These are phyloP conservation scores for Friedmanniomyces endolithicus DNA, from an alignment of 495 filamentous ascomycete species.

Conservation along the genomic window DNA sequence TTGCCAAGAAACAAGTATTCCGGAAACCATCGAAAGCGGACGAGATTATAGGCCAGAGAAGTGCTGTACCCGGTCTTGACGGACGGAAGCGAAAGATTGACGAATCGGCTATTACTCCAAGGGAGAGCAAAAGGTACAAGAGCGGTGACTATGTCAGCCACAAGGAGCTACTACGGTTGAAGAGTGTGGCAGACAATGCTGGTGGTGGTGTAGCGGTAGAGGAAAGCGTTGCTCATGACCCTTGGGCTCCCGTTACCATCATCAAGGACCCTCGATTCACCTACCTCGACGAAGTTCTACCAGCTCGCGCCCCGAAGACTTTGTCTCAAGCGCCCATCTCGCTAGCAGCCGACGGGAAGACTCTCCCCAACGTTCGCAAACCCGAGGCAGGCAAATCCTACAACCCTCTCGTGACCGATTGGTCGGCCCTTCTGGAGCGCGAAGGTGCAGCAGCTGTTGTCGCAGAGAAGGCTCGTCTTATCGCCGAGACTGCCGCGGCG, in stretches of 20 bases:
- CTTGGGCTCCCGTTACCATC: constrained; percentile 54
- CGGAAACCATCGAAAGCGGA: constrained; percentile 73
- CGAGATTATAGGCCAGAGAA: constrained; percentile 77
- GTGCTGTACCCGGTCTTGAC: constrained; percentile 63
- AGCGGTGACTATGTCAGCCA: constrained; percentile 59
- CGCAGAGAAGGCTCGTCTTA: constrained; percentile 64
- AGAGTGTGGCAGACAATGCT: constrained; percentile 46
- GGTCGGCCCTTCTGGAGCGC: constrained; percentile 56
- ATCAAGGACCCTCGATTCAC: constrained; percentile 24
- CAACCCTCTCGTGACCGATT: constrained; percentile 77
- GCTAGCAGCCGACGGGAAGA: constrained; percentile 62
- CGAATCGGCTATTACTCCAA: constrained; percentile 52
- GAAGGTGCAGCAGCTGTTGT: constrained; percentile 69
- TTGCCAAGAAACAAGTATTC: constrained; percentile 49
- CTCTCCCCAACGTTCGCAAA: constrained; percentile 61
- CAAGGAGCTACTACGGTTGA: constrained; percentile 67
- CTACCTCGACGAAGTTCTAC: constrained; percentile 38
- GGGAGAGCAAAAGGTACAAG: constrained; percentile 56
- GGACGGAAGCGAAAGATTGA: constrained; percentile 57
- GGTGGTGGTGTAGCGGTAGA: constrained; percentile 52
- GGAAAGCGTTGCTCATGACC: constrained; percentile 52
- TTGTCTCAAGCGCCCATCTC: constrained; percentile 66
- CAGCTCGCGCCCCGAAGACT: constrained; percentile 61
- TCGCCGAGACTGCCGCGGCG: constrained; percentile 50
- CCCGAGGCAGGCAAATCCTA: constrained; percentile 79